Base-by-base conservation (phyloP, 495 filamentous ascomycete genomes). In the Trichoderma gamsii region DNA sequence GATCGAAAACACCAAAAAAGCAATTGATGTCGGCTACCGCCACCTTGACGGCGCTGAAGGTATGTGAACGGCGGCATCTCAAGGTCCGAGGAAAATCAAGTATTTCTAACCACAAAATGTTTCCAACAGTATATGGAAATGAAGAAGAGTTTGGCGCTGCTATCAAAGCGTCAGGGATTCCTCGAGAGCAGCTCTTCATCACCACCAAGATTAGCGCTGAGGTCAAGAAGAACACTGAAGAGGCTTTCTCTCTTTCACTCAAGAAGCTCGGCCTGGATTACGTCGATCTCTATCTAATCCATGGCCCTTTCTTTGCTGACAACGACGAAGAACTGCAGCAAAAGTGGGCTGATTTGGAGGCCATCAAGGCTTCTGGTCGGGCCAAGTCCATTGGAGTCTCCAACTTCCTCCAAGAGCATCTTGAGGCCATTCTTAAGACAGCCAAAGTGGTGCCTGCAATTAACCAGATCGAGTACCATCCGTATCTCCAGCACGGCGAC, bases 401-500 rank as follows among this genome's bases (percentile, higher is more conserved):
- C 69, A 97, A 96, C 74, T 96, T 87, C 78, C 72, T 90, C 13
- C 80, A 86, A 43, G 75, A 78, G 44, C 84, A 96, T 72, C 79
- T 97, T 21, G 85, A 92, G 72, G 81, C 83, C 2, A 84, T 89
- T 46, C 76, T 96, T 15, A 76, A 86, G 67, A 91, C 86, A 0
- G 88, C 90, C 23, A 86, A 80, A 51, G 74, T 85, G 25, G 74
- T 80, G 15, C 93, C 93, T 0, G 86, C 81, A 2, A 83, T 92
- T 72, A 96, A 97, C 77, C 92, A 96, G 81, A 90, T 96, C 69
- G 92, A 97, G 77, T 94, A 85, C 72, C 90, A 96, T 72, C 89
- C 92, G 0, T 96, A 97, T 75, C 82, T 97, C 44, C 93, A 96
- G 76, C 92, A 89, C 75, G 79, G 79, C 3, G 76, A 78, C n/a